Evolutionary conservation across 805 yeast species (phyloP).

Genomic region (Candida awuae): DNA sequence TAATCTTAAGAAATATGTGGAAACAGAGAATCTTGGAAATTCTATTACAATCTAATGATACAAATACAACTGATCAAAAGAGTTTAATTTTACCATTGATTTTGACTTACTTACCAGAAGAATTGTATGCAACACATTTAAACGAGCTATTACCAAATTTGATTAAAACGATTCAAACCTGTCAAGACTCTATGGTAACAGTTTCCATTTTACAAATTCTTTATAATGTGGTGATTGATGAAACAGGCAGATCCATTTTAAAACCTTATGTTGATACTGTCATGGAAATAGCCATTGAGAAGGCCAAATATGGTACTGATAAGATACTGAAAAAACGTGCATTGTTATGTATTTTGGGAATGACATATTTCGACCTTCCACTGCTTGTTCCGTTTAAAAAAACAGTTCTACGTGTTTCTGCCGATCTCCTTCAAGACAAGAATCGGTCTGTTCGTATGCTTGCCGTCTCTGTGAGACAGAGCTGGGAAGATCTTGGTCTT

Average conservation of each 20-base stretch:
- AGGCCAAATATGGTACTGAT: not conserved
- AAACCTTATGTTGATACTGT: slow-evolving; percentile 12
- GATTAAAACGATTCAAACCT: slow-evolving; percentile 5
- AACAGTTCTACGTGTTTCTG: slow-evolving; percentile 40
- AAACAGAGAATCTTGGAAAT: slow-evolving; percentile 72
- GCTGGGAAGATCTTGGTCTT: slow-evolving; percentile 46
- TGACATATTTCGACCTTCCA: slow-evolving; percentile 37
- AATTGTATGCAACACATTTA: slow-evolving; percentile 9
- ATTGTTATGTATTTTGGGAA: slow-evolving; percentile 43
- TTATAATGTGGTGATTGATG: slow-evolving; percentile 6
- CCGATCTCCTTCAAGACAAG: slow-evolving; percentile 57
- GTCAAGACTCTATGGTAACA: slow-evolving; percentile 6
- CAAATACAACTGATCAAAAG: slow-evolving; percentile 32
- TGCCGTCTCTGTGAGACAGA: slow-evolving; percentile 75
- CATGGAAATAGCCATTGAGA: slow-evolving; percentile 1
- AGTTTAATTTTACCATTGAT: slow-evolving; percentile 57
- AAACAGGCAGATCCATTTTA: slow-evolving; percentile 1
- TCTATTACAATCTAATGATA: slow-evolving; percentile 40
- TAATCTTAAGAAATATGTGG: slow-evolving; percentile 59
- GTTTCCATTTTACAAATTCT: slow-evolving; percentile 8
- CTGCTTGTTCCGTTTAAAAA: slow-evolving; percentile 45
- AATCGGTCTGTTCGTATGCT: slow-evolving; percentile 67
- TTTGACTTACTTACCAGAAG: slow-evolving; percentile 44
- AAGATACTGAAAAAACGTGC: slow-evolving; percentile 23
- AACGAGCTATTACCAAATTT: slow-evolving; percentile 8